Evolutionary conservation across 805 yeast genomes (phyloP).

Genomic region (Suhomyces faveliae): DNA sequence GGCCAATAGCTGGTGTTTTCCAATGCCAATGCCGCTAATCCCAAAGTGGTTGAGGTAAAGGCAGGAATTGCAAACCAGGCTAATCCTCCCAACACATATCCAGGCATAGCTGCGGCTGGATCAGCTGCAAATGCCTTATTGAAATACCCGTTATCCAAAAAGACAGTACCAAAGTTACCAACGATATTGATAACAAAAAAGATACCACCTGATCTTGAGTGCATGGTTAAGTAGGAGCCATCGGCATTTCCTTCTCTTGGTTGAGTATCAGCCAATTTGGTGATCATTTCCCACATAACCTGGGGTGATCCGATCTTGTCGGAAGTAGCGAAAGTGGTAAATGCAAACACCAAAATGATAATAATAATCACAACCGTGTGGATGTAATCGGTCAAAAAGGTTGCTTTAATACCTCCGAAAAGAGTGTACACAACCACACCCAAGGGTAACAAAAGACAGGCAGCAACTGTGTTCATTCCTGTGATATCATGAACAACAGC

Average conservation of each 20-base stretch:
- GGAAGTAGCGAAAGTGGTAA: conserved; percentile 72
- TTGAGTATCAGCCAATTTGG: conserved; percentile 52
- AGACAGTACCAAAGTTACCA: conserved; percentile 88
- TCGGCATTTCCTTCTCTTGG: conserved; percentile 80
- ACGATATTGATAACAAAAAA: conserved; percentile 84
- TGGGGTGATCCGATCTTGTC: conserved; percentile 77
- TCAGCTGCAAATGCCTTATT: conserved; percentile 84
- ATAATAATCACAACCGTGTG: conserved; percentile 61
- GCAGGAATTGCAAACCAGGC: conserved; percentile 93
- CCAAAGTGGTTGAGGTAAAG: conserved; percentile 79
- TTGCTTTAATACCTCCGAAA: conserved; percentile 47
- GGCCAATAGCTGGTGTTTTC: conserved; percentile 74
- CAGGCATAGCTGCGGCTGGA: conserved; percentile 83
- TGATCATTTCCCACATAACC: conserved; percentile 70
- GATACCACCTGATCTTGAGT: conserved; percentile 81
- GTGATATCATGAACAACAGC: conserved; percentile 79
- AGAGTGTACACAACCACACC: conserved; percentile 56
- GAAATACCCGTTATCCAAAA: conserved; percentile 85
- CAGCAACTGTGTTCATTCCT: conserved; percentile 80
- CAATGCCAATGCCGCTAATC: conserved; percentile 76
- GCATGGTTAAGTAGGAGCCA: conserved; percentile 88
- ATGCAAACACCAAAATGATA: conserved; percentile 77
- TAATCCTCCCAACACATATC: conserved; percentile 83
- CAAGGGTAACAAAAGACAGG: conserved; percentile 77
- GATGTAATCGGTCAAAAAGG: conserved; percentile 45